Percentiles rank a stretch among this genome's conserved stretches.
These are phyloP conservation scores for Filosporella fistucella DNA, from an alignment of 495 filamentous ascomycete genomes.

Conservation along the genomic window DNA sequence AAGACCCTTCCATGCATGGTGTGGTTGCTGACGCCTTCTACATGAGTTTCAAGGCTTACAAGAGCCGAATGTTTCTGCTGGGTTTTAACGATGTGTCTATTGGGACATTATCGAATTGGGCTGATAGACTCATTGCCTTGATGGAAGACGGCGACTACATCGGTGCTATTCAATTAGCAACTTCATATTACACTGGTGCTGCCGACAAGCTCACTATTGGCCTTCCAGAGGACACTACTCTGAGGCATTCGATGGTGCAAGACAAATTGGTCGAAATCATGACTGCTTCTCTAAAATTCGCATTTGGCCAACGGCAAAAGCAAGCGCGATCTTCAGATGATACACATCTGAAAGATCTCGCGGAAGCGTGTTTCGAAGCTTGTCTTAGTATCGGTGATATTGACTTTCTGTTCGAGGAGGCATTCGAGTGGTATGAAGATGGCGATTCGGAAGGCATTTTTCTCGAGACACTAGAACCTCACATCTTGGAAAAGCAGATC, in stretches of 20 bases:
- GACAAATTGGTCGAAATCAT: conserved; percentile 94
- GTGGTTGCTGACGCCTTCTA: conserved; percentile 96
- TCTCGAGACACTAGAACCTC: conserved; percentile 79
- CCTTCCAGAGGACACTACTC: conserved; percentile 74
- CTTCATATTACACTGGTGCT: conserved; percentile 83
- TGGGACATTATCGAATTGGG: conserved; percentile 93
- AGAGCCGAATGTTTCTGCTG: conserved; percentile 86
- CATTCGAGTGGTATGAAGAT: conserved; percentile 86
- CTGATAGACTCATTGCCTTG: conserved; percentile 89
- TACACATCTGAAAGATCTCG: conserved; percentile 68
- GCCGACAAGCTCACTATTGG: conserved; percentile 90
- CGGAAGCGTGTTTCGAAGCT: conserved; percentile 75
- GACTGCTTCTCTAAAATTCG: conserved; percentile 86
- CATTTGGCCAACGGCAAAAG: conserved; percentile 60
- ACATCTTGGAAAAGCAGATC: conserved; percentile 75
- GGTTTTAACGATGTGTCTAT: conserved; percentile 87
- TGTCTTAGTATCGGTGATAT: conserved; percentile 69
- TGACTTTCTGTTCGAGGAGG: conserved; percentile 86
- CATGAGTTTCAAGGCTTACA: conserved; percentile 95
- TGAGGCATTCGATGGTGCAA: conserved; percentile 76
- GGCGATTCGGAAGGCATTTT: conserved; percentile 68
- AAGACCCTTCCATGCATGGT: conserved; percentile 86
- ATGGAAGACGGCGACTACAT: conserved; percentile 96
- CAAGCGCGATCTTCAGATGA: conserved; percentile 44
- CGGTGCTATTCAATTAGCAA: conserved; percentile 83